phyloP scores from a whole-genome alignment of 805 yeast genomes.

The Myxozyma nipponensis region DNA sequence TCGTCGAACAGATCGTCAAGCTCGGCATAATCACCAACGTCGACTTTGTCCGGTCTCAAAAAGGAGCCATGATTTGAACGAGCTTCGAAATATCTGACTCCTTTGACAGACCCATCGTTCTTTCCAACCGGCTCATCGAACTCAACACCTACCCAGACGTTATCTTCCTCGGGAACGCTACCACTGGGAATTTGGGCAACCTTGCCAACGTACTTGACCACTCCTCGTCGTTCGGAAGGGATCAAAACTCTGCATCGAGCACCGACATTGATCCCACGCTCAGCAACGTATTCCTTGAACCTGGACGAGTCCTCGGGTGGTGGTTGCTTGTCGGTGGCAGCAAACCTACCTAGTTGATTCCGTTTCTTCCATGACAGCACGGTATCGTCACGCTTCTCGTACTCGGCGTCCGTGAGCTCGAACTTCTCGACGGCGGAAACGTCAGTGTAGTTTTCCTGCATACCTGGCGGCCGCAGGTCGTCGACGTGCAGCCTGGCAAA shows the following conservation, averaged over 20 bases:
- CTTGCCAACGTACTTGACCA: conserved; percentile 64
- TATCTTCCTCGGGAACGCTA: conserved; percentile 30
- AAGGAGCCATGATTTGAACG: conserved; percentile 66
- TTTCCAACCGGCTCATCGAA: conserved; percentile 85
- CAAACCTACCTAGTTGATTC: conserved; percentile 67
- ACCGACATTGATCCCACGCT: conserved; percentile 43
- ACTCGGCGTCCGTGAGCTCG: conserved; percentile 56
- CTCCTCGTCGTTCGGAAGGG: conserved; percentile 58
- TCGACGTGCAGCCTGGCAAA: conserved; percentile 36
- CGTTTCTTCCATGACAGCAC: conserved; percentile 74
- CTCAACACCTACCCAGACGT: conserved; percentile 75
- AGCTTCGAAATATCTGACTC: conserved; percentile 56
- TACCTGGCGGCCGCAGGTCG: conserved; percentile 37
- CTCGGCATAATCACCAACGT: conserved; percentile 64
- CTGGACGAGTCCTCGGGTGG: conserved; percentile 8
- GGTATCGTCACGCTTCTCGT: conserved; percentile 55
- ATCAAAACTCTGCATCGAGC: conserved; percentile 45
- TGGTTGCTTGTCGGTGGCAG: conserved; percentile 40
- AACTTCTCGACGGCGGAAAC: conserved; percentile 40
- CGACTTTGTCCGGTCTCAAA: conserved; percentile 63
- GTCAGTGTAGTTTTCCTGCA: conserved; percentile 35
- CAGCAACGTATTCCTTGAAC: not conserved
- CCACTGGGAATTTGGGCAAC: conserved; percentile 53
- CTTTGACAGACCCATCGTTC: conserved; percentile 73
- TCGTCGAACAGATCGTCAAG: conserved; percentile 49